A percentile compares a stretch with the other conserved stretches of the same genome.
Evolutionary conservation across 1,284 basidiomycete species (phyloP).

Genomic region (Cutaneotrichosporon dermatis): DNA sequence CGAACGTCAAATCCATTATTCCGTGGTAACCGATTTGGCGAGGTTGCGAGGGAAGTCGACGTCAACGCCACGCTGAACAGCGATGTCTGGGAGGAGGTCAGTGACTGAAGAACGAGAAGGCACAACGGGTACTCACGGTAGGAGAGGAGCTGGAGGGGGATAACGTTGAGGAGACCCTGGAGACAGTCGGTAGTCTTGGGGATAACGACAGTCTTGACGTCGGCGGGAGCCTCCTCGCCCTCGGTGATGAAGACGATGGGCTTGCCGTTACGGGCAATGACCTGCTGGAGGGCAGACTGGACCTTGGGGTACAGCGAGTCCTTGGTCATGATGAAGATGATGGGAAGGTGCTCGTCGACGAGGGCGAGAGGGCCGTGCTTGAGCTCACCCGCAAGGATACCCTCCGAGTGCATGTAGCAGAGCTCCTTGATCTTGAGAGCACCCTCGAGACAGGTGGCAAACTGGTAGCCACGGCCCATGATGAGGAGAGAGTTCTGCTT

Average conservation of each 20-base stretch:
- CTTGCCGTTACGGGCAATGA: constrained; percentile 92
- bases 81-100: constrained; percentile 60
- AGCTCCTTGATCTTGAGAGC: constrained; percentile 99
- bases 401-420: constrained; percentile 52
- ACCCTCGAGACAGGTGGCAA: constrained; percentile 93
- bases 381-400: constrained; percentile 91
- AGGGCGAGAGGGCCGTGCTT: constrained; percentile 94
- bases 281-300: constrained; percentile 90
- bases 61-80: constrained; percentile 90
- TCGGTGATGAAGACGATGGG: constrained; percentile 97
- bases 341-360: constrained; percentile 96
- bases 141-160: constrained; percentile 90
- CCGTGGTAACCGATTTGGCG: constrained; percentile 52
- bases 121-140: constrained; percentile 53
- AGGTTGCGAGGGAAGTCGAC: constrained; percentile 98
- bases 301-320: constrained; percentile 94
- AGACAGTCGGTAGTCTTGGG: constrained; percentile 90
- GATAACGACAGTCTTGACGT: constrained; percentile 82
- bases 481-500: constrained; percentile 86
- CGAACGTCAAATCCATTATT: constrained; percentile 20
- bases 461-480: constrained; percentile 99
- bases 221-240: constrained; percentile 65
- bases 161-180: constrained; percentile 94
- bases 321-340: constrained; percentile 98
- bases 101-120: not conserved